A percentile compares a stretch with the other conserved stretches of the same genome.
phyloP scores from a whole-genome alignment of 2,329 filamentous ascomycete species.

The Penicillium sp. region DNA sequence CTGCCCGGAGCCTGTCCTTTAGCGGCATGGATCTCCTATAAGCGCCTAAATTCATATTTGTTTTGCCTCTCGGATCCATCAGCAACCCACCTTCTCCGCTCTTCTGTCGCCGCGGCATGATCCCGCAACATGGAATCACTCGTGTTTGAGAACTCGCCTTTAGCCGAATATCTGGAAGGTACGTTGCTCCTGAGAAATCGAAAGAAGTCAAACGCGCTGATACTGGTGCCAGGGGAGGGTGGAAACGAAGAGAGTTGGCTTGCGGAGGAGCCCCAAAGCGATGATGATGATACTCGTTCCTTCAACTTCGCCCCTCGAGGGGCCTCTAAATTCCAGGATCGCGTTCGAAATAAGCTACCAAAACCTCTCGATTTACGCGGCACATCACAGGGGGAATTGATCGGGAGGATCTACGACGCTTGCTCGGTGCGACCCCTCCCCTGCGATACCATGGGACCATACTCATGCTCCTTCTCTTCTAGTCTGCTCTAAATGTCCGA shows the following conservation, averaged over 20 bases:
- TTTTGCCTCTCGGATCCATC: slow-evolving; percentile 54
- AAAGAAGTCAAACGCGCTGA: slow-evolving; percentile 12
- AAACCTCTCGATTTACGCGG: slow-evolving; percentile 45
- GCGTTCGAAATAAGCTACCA: slow-evolving; percentile 51
- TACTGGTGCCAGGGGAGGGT: slow-evolving; percentile 43
- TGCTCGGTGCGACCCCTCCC: slow-evolving; percentile 45
- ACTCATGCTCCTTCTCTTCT: slow-evolving; percentile 12
- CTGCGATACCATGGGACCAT: neutral
- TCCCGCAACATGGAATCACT: slow-evolving; percentile 73
- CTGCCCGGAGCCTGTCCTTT: slow-evolving; percentile 4
- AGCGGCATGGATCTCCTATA: slow-evolving; percentile 19
- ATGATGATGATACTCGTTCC: slow-evolving; percentile 30
- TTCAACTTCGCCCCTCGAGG: slow-evolving; percentile 53
- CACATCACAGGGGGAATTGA: slow-evolving; percentile 30
- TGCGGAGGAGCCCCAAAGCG: slow-evolving; percentile 31
- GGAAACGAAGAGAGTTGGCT: slow-evolving; percentile 44
- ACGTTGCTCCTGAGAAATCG: slow-evolving; percentile 29
- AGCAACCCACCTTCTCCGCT: slow-evolving; percentile 15
- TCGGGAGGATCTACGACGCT: slow-evolving; percentile 46
- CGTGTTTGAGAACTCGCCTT: slow-evolving; percentile 79
- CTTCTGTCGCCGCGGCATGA: slow-evolving; percentile 30
- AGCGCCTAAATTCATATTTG: slow-evolving; percentile 70
- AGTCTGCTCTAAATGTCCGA: slow-evolving; percentile 38
- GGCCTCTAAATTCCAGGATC: slow-evolving; percentile 49
- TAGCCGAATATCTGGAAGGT: slow-evolving; percentile 91